These are phyloP conservation scores for Puccinia novopanici DNA, from an alignment of 1,284 basidiomycete species.

Conservation along the genomic window DNA sequence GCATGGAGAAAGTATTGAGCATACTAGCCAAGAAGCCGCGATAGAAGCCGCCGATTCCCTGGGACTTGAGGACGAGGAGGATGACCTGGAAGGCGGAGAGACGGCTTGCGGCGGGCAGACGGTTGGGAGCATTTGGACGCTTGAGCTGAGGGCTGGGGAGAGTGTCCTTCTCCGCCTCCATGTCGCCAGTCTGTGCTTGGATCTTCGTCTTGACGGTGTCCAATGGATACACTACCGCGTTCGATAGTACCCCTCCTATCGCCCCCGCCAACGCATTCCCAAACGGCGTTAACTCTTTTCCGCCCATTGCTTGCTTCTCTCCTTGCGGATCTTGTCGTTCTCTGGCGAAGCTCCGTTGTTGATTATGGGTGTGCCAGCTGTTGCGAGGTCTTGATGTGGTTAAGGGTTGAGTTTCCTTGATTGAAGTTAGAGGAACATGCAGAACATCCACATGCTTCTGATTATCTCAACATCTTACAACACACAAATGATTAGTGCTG, in stretches of 20 bases:
- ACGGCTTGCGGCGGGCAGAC: slow-evolving; percentile 54
- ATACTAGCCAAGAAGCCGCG: slow-evolving; percentile 95
- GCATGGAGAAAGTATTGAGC: slow-evolving; percentile 95
- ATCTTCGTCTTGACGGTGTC: slow-evolving; percentile 94
- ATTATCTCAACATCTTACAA: too few species aligned
- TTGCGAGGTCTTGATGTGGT: too few species aligned
- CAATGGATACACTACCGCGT: slow-evolving; percentile 92
- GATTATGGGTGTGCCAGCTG: too few species aligned
- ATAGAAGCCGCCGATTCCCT: slow-evolving; percentile 81
- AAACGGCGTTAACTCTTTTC: slow-evolving; percentile 75
- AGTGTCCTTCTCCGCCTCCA: slow-evolving; percentile 57
- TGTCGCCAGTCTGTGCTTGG: slow-evolving; percentile 66
- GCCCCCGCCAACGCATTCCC: slow-evolving; percentile 92
- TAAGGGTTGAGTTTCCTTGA: too few species aligned
- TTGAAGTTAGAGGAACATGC: too few species aligned
- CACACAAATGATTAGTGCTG: too few species aligned
- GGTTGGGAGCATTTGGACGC: slow-evolving; percentile 55
- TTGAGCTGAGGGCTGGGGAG: slow-evolving; percentile 53
- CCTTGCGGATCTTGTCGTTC: too few species aligned
- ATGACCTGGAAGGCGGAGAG: slow-evolving; percentile 59
- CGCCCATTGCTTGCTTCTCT: neutral
- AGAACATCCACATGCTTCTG: too few species aligned
- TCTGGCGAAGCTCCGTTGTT: neutral
- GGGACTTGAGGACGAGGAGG: slow-evolving; percentile 72
- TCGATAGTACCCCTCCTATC: slow-evolving; percentile 86